Evolutionary conservation across 306 rosid genomes (phyloP).

Genomic region (Pyrus communis): DNA sequence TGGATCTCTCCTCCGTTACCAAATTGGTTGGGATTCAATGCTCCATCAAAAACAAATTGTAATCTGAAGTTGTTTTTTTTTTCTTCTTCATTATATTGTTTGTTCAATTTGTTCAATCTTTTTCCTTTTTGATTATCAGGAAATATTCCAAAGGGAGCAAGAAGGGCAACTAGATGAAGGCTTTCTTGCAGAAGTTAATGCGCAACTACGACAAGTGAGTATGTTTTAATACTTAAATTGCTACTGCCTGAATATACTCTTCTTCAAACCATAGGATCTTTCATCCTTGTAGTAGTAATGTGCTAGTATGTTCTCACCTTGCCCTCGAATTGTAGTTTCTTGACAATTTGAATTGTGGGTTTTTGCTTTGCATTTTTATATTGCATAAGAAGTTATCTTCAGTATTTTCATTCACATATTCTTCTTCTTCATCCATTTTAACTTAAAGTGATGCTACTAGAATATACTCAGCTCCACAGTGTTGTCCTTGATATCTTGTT

Average conservation of each 20-base stretch:
- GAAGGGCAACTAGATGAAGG: slow-evolving; percentile 92
- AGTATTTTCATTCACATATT: neutral
- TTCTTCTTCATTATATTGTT: neutral
- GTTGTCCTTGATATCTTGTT: neutral
- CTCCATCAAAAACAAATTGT: neutral
- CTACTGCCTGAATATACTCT: slow-evolving; percentile 4
- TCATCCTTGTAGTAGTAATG: neutral
- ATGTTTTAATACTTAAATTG: slow-evolving; percentile 1
- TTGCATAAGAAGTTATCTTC: neutral
- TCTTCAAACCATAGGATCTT: slow-evolving; percentile 9
- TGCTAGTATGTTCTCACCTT: neutral
- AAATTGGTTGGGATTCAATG: neutral
- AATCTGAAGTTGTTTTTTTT: neutral
- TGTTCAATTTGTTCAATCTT: neutral
- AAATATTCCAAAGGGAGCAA: slow-evolving; percentile 62
- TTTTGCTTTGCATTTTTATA: neutral
- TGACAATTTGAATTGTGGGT: neutral
- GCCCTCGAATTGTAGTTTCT: neutral
- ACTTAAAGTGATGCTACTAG: neutral
- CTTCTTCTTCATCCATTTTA: neutral
- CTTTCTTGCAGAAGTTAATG: slow-evolving; percentile 86
- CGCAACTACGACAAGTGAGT: slow-evolving; percentile 87
- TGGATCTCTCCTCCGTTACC: neutral
- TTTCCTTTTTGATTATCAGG: slow-evolving; percentile 36
- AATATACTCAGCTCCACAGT: neutral